phyloP scores from a whole-genome alignment of 768 basidiomycete genomes.

The Amanita molliuscula region DNA sequence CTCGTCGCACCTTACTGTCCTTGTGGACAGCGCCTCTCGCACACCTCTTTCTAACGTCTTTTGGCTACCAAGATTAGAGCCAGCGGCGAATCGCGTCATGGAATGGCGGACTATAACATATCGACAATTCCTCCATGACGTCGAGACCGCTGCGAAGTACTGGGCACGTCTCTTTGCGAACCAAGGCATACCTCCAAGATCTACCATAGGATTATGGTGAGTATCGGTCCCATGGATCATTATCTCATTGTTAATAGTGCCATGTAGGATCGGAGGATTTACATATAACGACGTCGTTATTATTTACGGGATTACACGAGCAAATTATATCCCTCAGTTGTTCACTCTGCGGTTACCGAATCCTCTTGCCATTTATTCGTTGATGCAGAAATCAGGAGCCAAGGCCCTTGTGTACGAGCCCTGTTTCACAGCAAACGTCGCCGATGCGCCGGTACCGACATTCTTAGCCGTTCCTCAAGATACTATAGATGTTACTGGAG shows the following conservation, averaged over 20 bases:
- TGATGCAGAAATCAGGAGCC: slow-evolving; percentile 50
- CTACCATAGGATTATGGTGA: slow-evolving; percentile 68
- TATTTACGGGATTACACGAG: slow-evolving; percentile 66
- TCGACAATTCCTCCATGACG: slow-evolving; percentile 50
- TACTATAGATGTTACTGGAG: slow-evolving; percentile 24
- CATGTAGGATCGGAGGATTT: slow-evolving; percentile 58
- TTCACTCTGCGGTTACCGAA: slow-evolving; percentile 71
- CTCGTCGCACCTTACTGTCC: slow-evolving; percentile 52
- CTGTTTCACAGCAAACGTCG: slow-evolving; percentile 36
- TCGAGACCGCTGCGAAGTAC: slow-evolving; percentile 53
- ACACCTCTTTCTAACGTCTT: slow-evolving; percentile 47
- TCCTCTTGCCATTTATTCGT: slow-evolving; percentile 58
- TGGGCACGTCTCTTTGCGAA: slow-evolving; percentile 42
- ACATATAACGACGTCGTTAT: slow-evolving; percentile 65
- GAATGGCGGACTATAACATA: slow-evolving; percentile 59
- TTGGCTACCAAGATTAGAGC: slow-evolving; percentile 43
- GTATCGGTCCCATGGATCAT: slow-evolving; percentile 13
- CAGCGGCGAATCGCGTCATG: slow-evolving; percentile 29
- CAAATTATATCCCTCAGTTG: slow-evolving; percentile 68
- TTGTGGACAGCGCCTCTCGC: slow-evolving; percentile 41
- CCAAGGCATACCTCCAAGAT: slow-evolving; percentile 36
- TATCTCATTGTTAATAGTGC: neutral
- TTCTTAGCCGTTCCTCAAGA: slow-evolving; percentile 35
- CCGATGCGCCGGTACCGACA: slow-evolving; percentile 38
- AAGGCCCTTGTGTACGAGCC: slow-evolving; percentile 56